These are phyloP conservation scores for Syzygium jambos DNA, from an alignment of 345 rosid species.

Conservation along the genomic window DNA sequence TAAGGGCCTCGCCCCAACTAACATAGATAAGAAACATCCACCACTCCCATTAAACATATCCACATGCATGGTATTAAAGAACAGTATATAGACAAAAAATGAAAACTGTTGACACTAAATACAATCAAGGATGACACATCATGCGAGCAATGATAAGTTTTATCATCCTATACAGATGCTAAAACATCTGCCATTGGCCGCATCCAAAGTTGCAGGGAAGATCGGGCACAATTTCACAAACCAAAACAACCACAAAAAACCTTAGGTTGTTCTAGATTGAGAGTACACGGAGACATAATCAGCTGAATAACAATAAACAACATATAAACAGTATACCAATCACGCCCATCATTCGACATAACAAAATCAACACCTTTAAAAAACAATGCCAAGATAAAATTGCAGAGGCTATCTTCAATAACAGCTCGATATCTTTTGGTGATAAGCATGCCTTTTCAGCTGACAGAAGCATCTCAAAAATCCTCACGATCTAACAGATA, in stretches of 20 bases:
- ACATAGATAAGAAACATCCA: neutral
- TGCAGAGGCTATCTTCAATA: neutral
- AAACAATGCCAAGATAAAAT: neutral
- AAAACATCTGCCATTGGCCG: neutral
- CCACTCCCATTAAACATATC: neutral
- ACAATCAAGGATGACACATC: neutral
- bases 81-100: neutral
- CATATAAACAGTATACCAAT: neutral
- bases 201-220: neutral
- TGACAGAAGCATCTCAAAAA: neutral
- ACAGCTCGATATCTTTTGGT: neutral
- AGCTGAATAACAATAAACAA: neutral
- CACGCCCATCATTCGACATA: neutral
- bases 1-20: neutral
- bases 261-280: neutral
- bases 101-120: neutral
- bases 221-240: neutral
- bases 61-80: neutral
- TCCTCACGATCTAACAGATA: neutral
- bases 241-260: neutral
- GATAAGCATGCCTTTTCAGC: neutral
- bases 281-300: neutral
- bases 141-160: neutral
- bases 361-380: neutral
- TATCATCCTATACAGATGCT: neutral